phyloP scores from a whole-genome alignment of 2,329 filamentous ascomycete genomes.

The Elsinoe necatrix region DNA sequence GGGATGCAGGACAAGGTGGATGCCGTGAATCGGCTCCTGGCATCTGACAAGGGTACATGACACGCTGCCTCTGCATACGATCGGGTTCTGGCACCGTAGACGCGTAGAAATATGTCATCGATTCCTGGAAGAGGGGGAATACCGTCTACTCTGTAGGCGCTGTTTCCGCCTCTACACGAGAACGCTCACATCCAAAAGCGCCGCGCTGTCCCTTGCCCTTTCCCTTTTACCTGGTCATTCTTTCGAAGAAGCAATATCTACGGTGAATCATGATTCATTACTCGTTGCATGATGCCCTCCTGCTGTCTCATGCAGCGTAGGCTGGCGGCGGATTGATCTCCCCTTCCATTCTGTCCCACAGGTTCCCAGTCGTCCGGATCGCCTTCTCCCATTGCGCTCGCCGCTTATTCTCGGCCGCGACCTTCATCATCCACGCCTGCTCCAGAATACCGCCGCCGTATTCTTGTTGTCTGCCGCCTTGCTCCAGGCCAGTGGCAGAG shows the following conservation, averaged over 20 bases:
- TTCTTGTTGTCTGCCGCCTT: constrained; percentile 7
- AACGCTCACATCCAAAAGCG: not conserved
- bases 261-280: not conserved
- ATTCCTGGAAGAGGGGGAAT: not conserved
- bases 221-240: too few species aligned
- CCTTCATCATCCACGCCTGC: constrained; percentile 83
- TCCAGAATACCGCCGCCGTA: constrained; percentile 53
- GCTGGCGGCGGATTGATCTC: constrained; percentile 28
- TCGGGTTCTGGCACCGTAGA: too few species aligned
- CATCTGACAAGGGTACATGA: constrained; percentile 21
- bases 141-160: too few species aligned
- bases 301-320: constrained; percentile 26
- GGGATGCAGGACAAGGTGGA: constrained; percentile 70
- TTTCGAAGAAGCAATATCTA: too few species aligned
- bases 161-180: too few species aligned
- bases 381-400: constrained; percentile 81
- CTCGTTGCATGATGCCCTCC: not conserved
- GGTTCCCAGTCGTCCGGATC: constrained; percentile 19
- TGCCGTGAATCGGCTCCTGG: constrained; percentile 48
- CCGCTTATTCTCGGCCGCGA: constrained; percentile 83
- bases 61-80: too few species aligned
- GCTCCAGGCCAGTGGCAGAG: constrained; percentile 15
- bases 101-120: not conserved
- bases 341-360: constrained; percentile 20
- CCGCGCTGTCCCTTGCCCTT: not conserved